phyloP scores from a whole-genome alignment of 768 basidiomycete genomes.

The Naganishia friedmannii region DNA sequence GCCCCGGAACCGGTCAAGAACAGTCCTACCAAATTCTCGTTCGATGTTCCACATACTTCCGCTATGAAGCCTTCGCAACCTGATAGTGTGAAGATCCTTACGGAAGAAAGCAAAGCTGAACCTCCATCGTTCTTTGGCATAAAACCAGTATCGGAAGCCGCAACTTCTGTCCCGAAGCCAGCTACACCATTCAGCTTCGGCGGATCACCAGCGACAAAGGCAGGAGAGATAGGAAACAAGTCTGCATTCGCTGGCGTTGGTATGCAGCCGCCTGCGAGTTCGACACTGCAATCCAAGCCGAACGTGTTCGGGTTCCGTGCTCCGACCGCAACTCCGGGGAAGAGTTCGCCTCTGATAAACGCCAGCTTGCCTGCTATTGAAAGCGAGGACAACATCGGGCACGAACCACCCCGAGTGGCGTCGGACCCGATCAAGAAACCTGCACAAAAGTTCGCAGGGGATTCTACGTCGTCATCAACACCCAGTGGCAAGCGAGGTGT shows the following conservation, averaged over 20 bases:
- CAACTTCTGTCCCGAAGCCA: conserved; percentile 4
- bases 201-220: background rate
- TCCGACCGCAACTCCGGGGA: conserved; percentile 19
- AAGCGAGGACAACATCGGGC: background rate
- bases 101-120: background rate
- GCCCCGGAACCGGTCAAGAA: conserved; percentile 8
- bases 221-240: background rate
- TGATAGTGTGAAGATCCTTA: too few relatives aligned
- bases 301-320: conserved; percentile 26
- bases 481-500: background rate
- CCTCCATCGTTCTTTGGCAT: conserved; percentile 7
- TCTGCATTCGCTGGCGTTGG: conserved; percentile 8
- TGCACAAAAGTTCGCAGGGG: background rate
- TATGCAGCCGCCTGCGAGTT: conserved; percentile 9
- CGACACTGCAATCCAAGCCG: conserved; percentile 5
- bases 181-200: conserved; percentile 9
- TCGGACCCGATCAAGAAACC: background rate
- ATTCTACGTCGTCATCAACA: background rate
- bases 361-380: background rate
- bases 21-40: conserved; percentile 20
- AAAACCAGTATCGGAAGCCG: too few relatives aligned
- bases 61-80: background rate
- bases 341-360: conserved; percentile 18
- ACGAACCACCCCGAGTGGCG: background rate
- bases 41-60: background rate